Conservation (phyloP, 768 basidiomycete genomes). For the Vararia minispora region DNA sequence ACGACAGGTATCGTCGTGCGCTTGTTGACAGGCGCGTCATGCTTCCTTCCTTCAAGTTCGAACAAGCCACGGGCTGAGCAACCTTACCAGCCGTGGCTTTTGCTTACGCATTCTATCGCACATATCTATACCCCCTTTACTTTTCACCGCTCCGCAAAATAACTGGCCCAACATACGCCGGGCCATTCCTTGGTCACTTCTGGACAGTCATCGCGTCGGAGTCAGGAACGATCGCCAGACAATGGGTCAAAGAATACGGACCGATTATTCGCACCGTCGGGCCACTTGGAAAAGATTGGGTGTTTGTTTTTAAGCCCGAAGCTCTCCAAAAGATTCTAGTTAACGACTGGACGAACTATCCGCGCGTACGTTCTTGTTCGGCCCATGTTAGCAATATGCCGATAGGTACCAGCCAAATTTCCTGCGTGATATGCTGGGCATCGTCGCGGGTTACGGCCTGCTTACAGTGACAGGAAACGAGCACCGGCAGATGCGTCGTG, state of each 20-base stretch:
- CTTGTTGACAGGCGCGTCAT: too few relatives aligned
- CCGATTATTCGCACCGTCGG: slow-evolving; percentile 10
- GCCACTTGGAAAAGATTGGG: slow-evolving; percentile 10
- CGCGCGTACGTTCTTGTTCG: slow-evolving; percentile 6
- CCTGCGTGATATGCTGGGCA: slow-evolving; percentile 9
- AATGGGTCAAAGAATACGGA: slow-evolving; percentile 11
- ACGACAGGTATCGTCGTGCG: too few relatives aligned
- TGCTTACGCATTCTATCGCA: too few relatives aligned
- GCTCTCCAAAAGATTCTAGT: slow-evolving; percentile 11
- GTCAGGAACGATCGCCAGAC: slow-evolving; percentile 22
- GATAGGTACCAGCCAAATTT: slow-evolving; percentile 8
- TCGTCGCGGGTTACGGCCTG: slow-evolving; percentile 9
- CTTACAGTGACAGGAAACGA: slow-evolving; percentile 11
- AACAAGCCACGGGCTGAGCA: too few relatives aligned
- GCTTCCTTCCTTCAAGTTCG: too few relatives aligned
- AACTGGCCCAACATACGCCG: slow-evolving; percentile 27
- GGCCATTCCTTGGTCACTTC: slow-evolving; percentile 28
- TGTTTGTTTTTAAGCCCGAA: slow-evolving; percentile 9
- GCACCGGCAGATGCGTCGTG: slow-evolving; percentile 12
- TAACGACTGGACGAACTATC: slow-evolving; percentile 9
- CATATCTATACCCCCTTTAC: not conserved
- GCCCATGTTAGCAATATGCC: not conserved
- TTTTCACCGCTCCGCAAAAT: slow-evolving; percentile 27
- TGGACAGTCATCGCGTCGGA: slow-evolving; percentile 26
- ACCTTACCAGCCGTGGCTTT: too few relatives aligned